A percentile compares a stretch with the other conserved stretches of the same genome.
These are phyloP conservation scores for Pythium chondricola DNA, from an alignment of 352 stramenopile species.

Conservation along the genomic window DNA sequence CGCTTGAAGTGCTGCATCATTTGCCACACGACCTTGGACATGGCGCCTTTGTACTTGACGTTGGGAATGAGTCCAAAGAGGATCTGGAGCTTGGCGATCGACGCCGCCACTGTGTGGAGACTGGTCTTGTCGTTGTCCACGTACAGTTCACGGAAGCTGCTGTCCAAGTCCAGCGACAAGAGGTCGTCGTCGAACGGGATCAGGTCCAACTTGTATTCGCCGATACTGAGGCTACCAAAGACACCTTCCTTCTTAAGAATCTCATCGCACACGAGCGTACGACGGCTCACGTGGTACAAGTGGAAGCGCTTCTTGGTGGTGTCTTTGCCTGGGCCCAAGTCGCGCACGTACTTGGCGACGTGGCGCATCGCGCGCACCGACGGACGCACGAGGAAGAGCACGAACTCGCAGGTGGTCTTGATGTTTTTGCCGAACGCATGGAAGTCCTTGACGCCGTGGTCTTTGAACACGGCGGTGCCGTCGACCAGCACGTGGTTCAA, in stretches of 20 bases:
- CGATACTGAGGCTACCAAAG: conserved; percentile 81
- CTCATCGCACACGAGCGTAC: conserved; percentile 89
- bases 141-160: conserved; percentile 82
- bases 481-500: conserved; percentile 86
- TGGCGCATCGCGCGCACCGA: conserved; percentile 70
- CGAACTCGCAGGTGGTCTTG: conserved; percentile 79
- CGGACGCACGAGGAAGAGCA: conserved; percentile 86
- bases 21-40: conserved; percentile 89
- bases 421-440: conserved; percentile 74
- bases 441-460: conserved; percentile 83
- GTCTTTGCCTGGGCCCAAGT: conserved; percentile 35
- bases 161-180: conserved; percentile 89
- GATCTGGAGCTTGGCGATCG: conserved; percentile 91
- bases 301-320: conserved; percentile 73
- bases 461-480: conserved; percentile 76
- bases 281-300: conserved; percentile 87
- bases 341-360: conserved; percentile 73
- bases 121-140: conserved; percentile 87
- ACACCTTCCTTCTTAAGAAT: conserved; percentile 87
- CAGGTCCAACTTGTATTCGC: conserved; percentile 91
- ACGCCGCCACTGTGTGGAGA: conserved; percentile 82
- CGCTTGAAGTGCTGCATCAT: conserved; percentile 89
- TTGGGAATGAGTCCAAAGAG: conserved; percentile 90
- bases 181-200: conserved; percentile 95
- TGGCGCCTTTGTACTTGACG: conserved; percentile 91